Conservation (phyloP, 768 basidiomycete genomes). For the Lactarius psammicola region DNA sequence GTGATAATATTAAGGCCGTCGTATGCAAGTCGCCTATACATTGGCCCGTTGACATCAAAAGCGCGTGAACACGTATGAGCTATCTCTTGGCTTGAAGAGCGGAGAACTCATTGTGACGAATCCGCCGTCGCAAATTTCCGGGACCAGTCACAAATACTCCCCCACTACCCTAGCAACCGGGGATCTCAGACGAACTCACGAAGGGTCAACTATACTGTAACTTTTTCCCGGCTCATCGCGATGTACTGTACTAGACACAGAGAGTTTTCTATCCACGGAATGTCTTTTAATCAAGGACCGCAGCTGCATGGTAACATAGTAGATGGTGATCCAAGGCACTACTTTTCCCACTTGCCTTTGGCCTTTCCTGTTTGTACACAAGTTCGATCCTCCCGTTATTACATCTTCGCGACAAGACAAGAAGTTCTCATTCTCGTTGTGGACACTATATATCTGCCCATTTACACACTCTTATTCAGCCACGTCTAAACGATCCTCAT, state of each 20-base stretch:
- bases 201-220: neutral
- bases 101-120: neutral
- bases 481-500: neutral
- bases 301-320: neutral
- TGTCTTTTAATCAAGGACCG: neutral
- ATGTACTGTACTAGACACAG: neutral
- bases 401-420: conserved; percentile 2
- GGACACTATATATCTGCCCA: neutral
- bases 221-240: neutral
- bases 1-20: neutral
- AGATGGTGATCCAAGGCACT: neutral
- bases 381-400: neutral
- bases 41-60: neutral
- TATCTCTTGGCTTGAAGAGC: neutral
- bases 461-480: neutral
- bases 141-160: neutral
- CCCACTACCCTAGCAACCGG: neutral
- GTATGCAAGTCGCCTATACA: too few relatives aligned
- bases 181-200: neutral
- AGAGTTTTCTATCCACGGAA: neutral
- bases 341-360: neutral
- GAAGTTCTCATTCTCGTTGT: neutral
- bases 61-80: too few relatives aligned
- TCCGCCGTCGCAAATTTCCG: too few relatives aligned
- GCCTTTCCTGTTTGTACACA: neutral